Conservation (phyloP, 176 grass and related monocot genomes). For the Musa beccarii region DNA sequence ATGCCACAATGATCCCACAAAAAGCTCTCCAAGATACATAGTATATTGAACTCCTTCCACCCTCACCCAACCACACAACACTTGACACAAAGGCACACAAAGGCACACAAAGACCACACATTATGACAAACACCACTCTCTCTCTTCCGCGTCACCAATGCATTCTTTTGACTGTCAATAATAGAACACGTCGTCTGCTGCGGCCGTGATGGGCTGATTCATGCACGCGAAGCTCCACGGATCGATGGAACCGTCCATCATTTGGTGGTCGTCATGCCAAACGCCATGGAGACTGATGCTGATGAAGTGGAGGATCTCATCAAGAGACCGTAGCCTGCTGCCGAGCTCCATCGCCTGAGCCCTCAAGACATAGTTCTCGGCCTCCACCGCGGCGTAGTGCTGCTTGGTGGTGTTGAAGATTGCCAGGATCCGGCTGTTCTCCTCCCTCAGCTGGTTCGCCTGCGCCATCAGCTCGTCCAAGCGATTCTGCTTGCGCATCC, state of each 20-base stretch:
- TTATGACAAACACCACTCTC: too few relatives aligned
- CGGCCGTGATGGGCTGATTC: not conserved
- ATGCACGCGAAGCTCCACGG: not conserved
- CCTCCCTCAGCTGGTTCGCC: slow-evolving; percentile 21
- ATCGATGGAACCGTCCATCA: not conserved
- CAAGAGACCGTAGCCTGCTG: slow-evolving; percentile 28
- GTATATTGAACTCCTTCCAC: too few relatives aligned
- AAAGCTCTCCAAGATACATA: too few relatives aligned
- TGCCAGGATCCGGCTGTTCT: slow-evolving; percentile 36
- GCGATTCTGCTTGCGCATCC: slow-evolving; percentile 46
- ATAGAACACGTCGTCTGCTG: not conserved
- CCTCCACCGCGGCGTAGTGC: slow-evolving; percentile 13
- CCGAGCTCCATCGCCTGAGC: slow-evolving; percentile 39
- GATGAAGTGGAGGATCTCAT: slow-evolving; percentile 34
- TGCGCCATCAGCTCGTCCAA: slow-evolving; percentile 36
- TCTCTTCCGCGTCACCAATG: not conserved
- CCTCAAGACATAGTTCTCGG: slow-evolving; percentile 55
- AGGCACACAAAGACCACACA: too few relatives aligned
- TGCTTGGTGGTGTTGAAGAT: slow-evolving; percentile 22
- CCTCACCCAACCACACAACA: too few relatives aligned
- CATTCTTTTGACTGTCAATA: not conserved
- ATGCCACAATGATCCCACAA: too few relatives aligned
- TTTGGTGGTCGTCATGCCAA: not conserved
- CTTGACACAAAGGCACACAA: too few relatives aligned
- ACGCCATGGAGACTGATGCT: not conserved